Evolutionary conservation across 1,139 yeast genomes (phyloP).

Genomic region (Sugiyamaella pinicola): DNA sequence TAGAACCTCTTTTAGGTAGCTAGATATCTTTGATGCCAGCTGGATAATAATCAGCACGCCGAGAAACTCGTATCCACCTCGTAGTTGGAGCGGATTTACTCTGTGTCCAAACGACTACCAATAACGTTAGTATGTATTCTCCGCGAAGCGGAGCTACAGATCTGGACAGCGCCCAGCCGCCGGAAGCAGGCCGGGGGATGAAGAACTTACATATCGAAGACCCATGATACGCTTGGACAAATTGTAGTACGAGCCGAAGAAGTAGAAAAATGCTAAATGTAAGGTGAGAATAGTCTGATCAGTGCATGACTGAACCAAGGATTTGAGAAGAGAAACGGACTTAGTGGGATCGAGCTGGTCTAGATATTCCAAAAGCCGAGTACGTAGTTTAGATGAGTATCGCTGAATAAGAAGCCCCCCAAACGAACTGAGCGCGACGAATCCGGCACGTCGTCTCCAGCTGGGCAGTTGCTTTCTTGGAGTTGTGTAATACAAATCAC

Average conservation of each 20-base stretch:
- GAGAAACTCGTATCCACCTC: constrained; percentile 68
- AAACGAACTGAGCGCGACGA: constrained; percentile 38
- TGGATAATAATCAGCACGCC: constrained; percentile 73
- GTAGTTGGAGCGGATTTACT: constrained; percentile 38
- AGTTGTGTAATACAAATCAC: constrained; percentile 73
- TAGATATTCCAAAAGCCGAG: constrained; percentile 12
- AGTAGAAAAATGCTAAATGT: constrained; percentile 80
- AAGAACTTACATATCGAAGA: constrained; percentile 70
- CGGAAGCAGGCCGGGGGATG: too few relatives aligned
- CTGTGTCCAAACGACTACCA: constrained; percentile 38
- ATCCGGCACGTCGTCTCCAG: constrained; percentile 37
- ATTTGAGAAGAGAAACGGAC: not conserved
- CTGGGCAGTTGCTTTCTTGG: constrained; percentile 48
- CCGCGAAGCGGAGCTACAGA: too few relatives aligned
- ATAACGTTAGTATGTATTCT: constrained; percentile 20
- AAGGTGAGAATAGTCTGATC: constrained; percentile 46
- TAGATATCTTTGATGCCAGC: constrained; percentile 39
- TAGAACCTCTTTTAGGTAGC: not conserved
- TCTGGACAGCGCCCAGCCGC: too few relatives aligned
- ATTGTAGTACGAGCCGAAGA: constrained; percentile 78
- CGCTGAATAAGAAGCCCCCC: constrained; percentile 28
- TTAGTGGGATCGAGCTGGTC: constrained; percentile 6
- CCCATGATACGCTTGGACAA: constrained; percentile 78
- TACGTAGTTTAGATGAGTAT: constrained; percentile 23
- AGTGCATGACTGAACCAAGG: constrained; percentile 13